Conservation (phyloP, 2,329 filamentous ascomycete species). For the Trichoderma breve region DNA sequence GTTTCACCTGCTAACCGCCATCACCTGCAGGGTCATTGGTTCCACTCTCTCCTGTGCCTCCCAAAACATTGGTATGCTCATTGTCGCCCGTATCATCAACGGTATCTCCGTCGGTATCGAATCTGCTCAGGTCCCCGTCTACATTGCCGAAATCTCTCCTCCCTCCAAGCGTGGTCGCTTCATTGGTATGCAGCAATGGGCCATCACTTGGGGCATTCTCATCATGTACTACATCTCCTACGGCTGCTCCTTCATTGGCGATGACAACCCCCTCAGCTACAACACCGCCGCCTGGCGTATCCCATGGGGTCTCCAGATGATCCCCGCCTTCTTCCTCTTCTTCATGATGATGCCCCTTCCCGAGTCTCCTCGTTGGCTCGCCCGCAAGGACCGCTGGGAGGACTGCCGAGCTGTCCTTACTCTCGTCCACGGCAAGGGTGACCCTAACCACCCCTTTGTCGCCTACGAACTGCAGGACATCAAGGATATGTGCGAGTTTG, state of each 20-base stretch:
- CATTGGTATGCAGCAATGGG: conserved; percentile 71
- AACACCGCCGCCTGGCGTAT: conserved; percentile 59
- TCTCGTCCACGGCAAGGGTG: conserved; percentile 64
- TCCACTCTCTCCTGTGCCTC: conserved; percentile 46
- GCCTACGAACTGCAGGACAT: conserved; percentile 69
- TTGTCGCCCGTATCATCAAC: conserved; percentile 60
- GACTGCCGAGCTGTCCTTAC: conserved; percentile 52
- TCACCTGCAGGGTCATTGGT: conserved; percentile 52
- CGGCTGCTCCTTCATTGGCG: conserved; percentile 59
- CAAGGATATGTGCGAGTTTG: conserved; percentile 69
- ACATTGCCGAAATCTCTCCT: conserved; percentile 62
- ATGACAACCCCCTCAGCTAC: conserved; percentile 29
- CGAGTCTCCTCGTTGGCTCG: conserved; percentile 64
- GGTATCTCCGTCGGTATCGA: conserved; percentile 64
- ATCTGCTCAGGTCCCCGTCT: conserved; percentile 68
- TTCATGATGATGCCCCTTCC: conserved; percentile 59
- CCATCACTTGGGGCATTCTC: conserved; percentile 65
- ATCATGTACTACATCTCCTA: conserved; percentile 70
- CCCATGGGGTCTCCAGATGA: conserved; percentile 64
- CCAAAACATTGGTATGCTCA: conserved; percentile 49
- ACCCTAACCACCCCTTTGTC: conserved; percentile 64
- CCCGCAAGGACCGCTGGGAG: conserved; percentile 59
- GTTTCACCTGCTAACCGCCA: neutral
- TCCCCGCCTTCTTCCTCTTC: conserved; percentile 60
- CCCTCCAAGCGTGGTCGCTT: conserved; percentile 61